phyloP scores from a whole-genome alignment of 768 basidiomycete genomes.

The Rhizopogon salebrosus region DNA sequence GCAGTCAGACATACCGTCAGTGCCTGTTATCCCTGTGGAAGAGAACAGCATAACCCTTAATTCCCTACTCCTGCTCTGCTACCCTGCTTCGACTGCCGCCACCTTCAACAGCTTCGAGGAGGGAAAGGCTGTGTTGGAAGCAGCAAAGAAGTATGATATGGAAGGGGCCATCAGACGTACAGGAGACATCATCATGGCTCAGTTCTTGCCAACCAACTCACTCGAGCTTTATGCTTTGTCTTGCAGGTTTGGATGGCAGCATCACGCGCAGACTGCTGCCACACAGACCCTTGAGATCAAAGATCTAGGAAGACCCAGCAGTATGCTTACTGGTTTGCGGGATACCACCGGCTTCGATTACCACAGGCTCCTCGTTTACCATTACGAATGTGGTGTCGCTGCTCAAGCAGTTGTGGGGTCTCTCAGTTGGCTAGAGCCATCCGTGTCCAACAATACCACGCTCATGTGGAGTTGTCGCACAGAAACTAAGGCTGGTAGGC shows the following conservation, averaged over 20 bases:
- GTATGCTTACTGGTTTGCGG: slow-evolving; percentile 32
- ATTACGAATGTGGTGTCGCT: slow-evolving; percentile 29
- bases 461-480: background rate
- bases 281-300: slow-evolving; percentile 13
- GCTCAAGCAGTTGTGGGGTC: slow-evolving; percentile 3
- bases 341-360: slow-evolving; percentile 36
- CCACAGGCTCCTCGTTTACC: slow-evolving; percentile 37
- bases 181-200: too few relatives aligned
- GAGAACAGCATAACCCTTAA: too few relatives aligned
- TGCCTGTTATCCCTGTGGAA: too few relatives aligned
- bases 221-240: slow-evolving; percentile 25
- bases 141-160: slow-evolving; percentile 26
- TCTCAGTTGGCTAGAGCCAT: slow-evolving; percentile 3
- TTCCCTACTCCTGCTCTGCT: slow-evolving; percentile 18
- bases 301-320: slow-evolving; percentile 5
- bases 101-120: slow-evolving; percentile 14
- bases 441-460: background rate
- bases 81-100: slow-evolving; percentile 20
- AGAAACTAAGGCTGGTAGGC: background rate
- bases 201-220: slow-evolving; percentile 11
- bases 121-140: slow-evolving; percentile 12
- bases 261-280: slow-evolving; percentile 19
- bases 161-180: slow-evolving; percentile 9
- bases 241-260: slow-evolving; percentile 13
- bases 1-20: too few relatives aligned